Conservation (phyloP, 2,329 filamentous ascomycete species). For the Pestalotiopsis sp. region DNA sequence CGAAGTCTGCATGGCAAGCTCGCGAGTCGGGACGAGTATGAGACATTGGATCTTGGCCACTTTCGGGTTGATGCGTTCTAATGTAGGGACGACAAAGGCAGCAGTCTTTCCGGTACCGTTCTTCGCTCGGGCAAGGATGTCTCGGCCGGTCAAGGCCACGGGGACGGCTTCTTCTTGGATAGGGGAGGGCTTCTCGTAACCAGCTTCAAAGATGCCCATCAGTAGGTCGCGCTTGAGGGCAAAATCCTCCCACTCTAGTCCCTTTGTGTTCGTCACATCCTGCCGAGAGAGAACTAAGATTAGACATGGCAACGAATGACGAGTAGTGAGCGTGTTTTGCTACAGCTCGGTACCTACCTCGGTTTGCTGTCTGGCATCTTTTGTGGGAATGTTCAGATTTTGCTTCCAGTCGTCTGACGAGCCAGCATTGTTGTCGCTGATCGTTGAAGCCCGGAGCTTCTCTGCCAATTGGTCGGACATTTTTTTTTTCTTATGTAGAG, state of each 20-base stretch:
- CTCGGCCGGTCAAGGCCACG: constrained; percentile 90
- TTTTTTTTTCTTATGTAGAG: constrained; percentile 4
- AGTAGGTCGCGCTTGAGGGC: constrained; percentile 91
- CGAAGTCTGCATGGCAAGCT: constrained; percentile 96
- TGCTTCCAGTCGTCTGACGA: constrained; percentile 70
- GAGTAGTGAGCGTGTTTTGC: neutral
- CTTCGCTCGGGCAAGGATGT: constrained; percentile 95
- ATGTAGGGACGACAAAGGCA: constrained; percentile 92
- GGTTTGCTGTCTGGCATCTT: constrained; percentile 79
- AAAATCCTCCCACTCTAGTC: constrained; percentile 96
- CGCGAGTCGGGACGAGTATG: constrained; percentile 94
- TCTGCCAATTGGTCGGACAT: constrained; percentile 34
- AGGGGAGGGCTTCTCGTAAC: constrained; percentile 97
- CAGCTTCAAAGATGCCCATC: constrained; percentile 99
- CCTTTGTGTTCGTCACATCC: constrained; percentile 98
- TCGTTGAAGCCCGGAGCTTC: constrained; percentile 38
- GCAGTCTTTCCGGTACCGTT: constrained; percentile 99
- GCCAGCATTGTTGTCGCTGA: constrained; percentile 45
- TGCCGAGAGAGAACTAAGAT: constrained; percentile 36
- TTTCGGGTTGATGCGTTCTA: constrained; percentile 96
- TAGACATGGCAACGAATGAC: neutral
- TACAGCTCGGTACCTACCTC: constrained; percentile 56
- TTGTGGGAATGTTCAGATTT: constrained; percentile 70
- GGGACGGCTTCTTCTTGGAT: constrained; percentile 99
- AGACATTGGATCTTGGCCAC: constrained; percentile 95